Conservation (phyloP, 352 stramenopile genomes). For the Plasmopara halstedii region DNA sequence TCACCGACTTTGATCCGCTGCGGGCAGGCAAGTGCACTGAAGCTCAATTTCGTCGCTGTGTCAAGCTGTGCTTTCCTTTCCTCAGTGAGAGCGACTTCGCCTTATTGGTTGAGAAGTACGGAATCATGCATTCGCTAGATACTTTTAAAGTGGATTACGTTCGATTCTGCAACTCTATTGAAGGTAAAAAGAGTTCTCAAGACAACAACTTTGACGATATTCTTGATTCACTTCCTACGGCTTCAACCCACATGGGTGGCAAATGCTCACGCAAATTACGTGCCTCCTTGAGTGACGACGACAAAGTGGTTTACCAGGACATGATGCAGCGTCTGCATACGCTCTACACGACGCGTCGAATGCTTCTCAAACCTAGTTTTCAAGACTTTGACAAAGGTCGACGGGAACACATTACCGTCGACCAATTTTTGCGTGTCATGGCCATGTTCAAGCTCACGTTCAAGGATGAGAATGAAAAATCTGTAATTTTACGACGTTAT, state of each 20-base stretch:
- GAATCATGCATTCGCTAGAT: slow-evolving; percentile 25
- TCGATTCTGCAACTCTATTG: slow-evolving; percentile 57
- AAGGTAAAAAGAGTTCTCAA: slow-evolving; percentile 28
- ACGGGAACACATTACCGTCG: slow-evolving; percentile 69
- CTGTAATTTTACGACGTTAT: slow-evolving; percentile 61
- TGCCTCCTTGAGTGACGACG: slow-evolving; percentile 39
- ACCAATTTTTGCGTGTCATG: slow-evolving; percentile 80
- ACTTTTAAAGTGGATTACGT: slow-evolving; percentile 70
- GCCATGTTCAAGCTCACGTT: slow-evolving; percentile 69
- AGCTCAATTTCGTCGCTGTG: slow-evolving; percentile 67
- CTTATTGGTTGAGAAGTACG: slow-evolving; percentile 57
- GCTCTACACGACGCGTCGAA: slow-evolving; percentile 47
- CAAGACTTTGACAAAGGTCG: slow-evolving; percentile 75
- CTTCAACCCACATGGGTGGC: slow-evolving; percentile 18
- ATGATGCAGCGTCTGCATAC: slow-evolving; percentile 61
- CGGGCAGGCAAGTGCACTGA: slow-evolving; percentile 69
- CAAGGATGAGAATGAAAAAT: slow-evolving; percentile 35
- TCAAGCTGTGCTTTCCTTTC: slow-evolving; percentile 70
- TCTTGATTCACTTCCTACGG: slow-evolving; percentile 30
- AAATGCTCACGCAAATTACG: slow-evolving; percentile 63
- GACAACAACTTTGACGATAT: slow-evolving; percentile 53
- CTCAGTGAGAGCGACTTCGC: slow-evolving; percentile 54
- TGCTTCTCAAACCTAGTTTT: slow-evolving; percentile 75
- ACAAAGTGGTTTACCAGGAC: slow-evolving; percentile 31
- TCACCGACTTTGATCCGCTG: slow-evolving; percentile 74